Conservation (phyloP, 2,329 filamentous ascomycete species). For the Cercospora berteroae region DNA sequence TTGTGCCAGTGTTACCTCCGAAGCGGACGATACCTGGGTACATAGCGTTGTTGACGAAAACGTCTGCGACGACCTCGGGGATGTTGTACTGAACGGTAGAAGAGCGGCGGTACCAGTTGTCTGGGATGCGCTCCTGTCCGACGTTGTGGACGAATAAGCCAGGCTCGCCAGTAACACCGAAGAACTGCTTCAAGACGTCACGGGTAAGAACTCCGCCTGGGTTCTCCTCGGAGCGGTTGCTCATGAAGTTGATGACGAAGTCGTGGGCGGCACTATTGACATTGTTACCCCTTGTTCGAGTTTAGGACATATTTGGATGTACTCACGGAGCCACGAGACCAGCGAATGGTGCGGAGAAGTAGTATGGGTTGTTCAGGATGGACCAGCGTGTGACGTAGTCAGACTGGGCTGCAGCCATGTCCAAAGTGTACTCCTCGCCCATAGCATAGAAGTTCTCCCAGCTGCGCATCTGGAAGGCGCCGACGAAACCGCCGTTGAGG, state of each 20-base stretch:
- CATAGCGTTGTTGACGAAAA: slow-evolving; percentile 15
- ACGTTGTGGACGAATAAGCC: slow-evolving; percentile 20
- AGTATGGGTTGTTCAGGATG: slow-evolving; percentile 37
- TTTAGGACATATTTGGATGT: slow-evolving; percentile 17
- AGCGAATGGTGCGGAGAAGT: slow-evolving; percentile 18
- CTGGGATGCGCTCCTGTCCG: slow-evolving; percentile 38
- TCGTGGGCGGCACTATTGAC: slow-evolving; percentile 21
- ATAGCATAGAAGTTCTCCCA: slow-evolving; percentile 33
- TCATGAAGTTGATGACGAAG: slow-evolving; percentile 34
- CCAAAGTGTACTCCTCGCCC: slow-evolving; percentile 28
- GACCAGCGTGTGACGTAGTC: slow-evolving; percentile 23
- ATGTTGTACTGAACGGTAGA: slow-evolving; percentile 29
- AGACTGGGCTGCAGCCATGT: slow-evolving; percentile 22
- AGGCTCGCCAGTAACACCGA: slow-evolving; percentile 20
- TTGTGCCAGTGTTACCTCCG: slow-evolving; percentile 39
- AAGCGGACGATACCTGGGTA: slow-evolving; percentile 34
- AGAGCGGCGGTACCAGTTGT: slow-evolving; percentile 36
- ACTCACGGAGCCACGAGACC: slow-evolving; percentile 24
- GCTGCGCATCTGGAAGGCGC: slow-evolving; percentile 19
- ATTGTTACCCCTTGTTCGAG: background rate
- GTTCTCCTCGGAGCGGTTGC: slow-evolving; percentile 30
- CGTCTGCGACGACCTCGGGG: slow-evolving; percentile 25
- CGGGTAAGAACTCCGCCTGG: slow-evolving; percentile 26
- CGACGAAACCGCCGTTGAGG: slow-evolving; percentile 26
- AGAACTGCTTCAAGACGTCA: slow-evolving; percentile 26